phyloP scores from a whole-genome alignment of 441 rosid species.

The Melastoma candidum region DNA sequence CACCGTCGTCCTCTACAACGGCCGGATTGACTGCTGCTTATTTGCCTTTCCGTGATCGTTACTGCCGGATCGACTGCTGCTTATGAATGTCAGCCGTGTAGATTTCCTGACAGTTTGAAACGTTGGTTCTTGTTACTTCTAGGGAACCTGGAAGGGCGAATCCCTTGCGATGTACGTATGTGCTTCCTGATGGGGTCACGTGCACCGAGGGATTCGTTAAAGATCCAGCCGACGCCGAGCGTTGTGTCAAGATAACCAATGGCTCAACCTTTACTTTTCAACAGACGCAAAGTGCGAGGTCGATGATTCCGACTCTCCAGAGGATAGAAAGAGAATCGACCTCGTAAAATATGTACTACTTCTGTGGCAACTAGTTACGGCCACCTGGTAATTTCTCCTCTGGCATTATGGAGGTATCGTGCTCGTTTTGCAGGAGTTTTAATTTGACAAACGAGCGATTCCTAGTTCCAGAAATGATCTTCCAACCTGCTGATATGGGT shows the following conservation, averaged over 20 bases:
- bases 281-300: slow-evolving; percentile 14
- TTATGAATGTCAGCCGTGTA: too few relatives aligned
- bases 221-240: slow-evolving; percentile 55
- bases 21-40: too few relatives aligned
- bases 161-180: slow-evolving; percentile 58
- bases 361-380: too few relatives aligned
- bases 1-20: too few relatives aligned
- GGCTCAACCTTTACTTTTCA: slow-evolving; percentile 14
- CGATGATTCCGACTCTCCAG: slow-evolving; percentile 25
- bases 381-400: neutral
- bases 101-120: too few relatives aligned
- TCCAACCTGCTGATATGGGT: slow-evolving; percentile 97
- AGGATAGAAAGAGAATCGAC: slow-evolving; percentile 48
- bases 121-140: slow-evolving; percentile 8
- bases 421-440: slow-evolving; percentile 57
- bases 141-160: slow-evolving; percentile 56
- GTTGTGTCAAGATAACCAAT: slow-evolving; percentile 28
- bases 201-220: slow-evolving; percentile 81
- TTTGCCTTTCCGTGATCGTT: too few relatives aligned
- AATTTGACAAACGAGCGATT: slow-evolving; percentile 91
- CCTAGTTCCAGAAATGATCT: slow-evolving; percentile 89
- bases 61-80: too few relatives aligned
- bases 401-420: slow-evolving; percentile 5
- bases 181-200: slow-evolving; percentile 81
- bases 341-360: slow-evolving; percentile 50